Conservation (phyloP, 495 filamentous ascomycete genomes). For the Talaromyces borbonicus region DNA sequence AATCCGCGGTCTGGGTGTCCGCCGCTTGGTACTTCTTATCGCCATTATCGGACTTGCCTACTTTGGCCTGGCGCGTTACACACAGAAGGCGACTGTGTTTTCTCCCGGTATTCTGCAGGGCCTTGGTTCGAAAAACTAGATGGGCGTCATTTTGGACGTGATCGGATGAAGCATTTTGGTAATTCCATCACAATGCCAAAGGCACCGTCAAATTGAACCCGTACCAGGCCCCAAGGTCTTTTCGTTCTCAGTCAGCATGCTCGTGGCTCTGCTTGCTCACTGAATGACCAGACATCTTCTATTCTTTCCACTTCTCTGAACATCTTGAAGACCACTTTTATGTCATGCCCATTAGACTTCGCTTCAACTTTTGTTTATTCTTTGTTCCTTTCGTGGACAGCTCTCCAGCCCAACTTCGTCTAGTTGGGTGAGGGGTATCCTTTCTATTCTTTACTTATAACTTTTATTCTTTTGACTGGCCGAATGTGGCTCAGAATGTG, state of each 20-base stretch:
- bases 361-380: not conserved
- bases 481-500: no score
- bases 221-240: no score
- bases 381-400: not conserved
- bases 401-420: not conserved
- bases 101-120: not conserved
- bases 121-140: not conserved
- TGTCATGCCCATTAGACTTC: conserved; percentile 1
- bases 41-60: not conserved
- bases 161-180: not conserved
- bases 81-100: not conserved
- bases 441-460: not conserved
- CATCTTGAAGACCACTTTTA: conserved; percentile 3
- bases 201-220: no score
- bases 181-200: no score
- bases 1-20: not conserved
- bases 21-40: not conserved
- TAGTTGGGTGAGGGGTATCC: not conserved
- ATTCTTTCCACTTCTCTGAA: not conserved
- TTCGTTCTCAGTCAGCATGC: conserved; percentile 2
- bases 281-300: not conserved
- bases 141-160: not conserved
- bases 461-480: no score
- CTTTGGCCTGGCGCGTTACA: not conserved
- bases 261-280: not conserved